A percentile compares a stretch with the other conserved stretches of the same genome.
Evolutionary conservation across 495 filamentous ascomycete genomes (phyloP).

Genomic region (Trichoderma asperelloides): DNA sequence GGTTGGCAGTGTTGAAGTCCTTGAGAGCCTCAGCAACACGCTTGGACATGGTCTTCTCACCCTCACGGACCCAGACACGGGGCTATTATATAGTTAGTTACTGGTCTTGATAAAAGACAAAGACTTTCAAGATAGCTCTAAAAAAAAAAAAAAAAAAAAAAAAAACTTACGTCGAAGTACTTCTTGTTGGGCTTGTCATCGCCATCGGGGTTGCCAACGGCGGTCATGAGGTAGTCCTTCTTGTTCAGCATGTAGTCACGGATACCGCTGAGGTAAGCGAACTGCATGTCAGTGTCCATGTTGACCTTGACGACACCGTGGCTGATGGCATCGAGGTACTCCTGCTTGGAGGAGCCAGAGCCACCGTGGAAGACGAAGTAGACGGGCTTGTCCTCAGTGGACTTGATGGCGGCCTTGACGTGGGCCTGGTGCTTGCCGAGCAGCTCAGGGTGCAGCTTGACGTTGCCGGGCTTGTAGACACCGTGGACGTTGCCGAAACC

Average conservation of each 20-base stretch:
- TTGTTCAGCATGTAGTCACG: slow-evolving; percentile 89
- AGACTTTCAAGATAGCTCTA: no score
- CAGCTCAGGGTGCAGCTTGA: slow-evolving; percentile 88
- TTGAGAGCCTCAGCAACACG: slow-evolving; percentile 71
- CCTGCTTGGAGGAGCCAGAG: slow-evolving; percentile 78
- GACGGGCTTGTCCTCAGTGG: slow-evolving; percentile 75
- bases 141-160: no score
- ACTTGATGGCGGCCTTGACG: slow-evolving; percentile 60
- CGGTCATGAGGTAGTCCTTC: slow-evolving; percentile 81
- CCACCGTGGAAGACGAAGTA: slow-evolving; percentile 99
- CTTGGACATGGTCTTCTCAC: slow-evolving; percentile 90
- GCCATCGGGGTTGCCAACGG: slow-evolving; percentile 93
- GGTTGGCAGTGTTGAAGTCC: slow-evolving; percentile 84
- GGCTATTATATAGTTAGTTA: slow-evolving; percentile 6
- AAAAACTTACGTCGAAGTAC: slow-evolving; percentile 63
- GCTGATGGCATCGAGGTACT: slow-evolving; percentile 77
- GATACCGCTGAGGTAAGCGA: slow-evolving; percentile 80
- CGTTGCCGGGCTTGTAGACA: slow-evolving; percentile 98
- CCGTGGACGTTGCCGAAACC: slow-evolving; percentile 96
- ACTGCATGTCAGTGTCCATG: slow-evolving; percentile 79
- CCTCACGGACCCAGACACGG: slow-evolving; percentile 78
- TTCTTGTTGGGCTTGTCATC: slow-evolving; percentile 99
- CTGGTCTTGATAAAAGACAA: not conserved
- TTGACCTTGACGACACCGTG: slow-evolving; percentile 98
- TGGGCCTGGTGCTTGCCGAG: slow-evolving; percentile 89